phyloP scores from a whole-genome alignment of 495 filamentous ascomycete genomes.

The Aspergillus asperescens region DNA sequence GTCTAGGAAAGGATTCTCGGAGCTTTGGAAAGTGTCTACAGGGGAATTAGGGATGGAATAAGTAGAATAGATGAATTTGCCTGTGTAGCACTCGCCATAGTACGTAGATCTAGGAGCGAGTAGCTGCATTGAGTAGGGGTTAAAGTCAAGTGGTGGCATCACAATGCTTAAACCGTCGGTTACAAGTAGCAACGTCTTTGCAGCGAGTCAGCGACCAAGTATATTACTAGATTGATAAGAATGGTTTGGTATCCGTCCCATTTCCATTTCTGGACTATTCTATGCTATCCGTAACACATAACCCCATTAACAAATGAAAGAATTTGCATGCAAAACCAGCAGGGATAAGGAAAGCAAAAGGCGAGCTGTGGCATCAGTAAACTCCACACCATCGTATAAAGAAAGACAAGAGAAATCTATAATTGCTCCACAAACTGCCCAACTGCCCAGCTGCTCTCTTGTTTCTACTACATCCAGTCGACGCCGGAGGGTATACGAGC shows the following conservation, averaged over 20 bases:
- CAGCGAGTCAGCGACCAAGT: too few relatives aligned
- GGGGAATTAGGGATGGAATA: too few relatives aligned
- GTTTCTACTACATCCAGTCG: constrained; percentile 38
- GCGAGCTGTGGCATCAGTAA: constrained; percentile 23
- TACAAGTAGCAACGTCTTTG: too few relatives aligned
- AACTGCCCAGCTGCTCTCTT: constrained; percentile 42
- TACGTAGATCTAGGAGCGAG: too few relatives aligned
- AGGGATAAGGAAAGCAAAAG: constrained; percentile 23
- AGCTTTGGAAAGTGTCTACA: too few relatives aligned
- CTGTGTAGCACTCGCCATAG: too few relatives aligned
- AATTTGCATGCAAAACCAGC: constrained; percentile 23
- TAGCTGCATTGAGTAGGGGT: too few relatives aligned
- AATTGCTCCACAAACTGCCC: constrained; percentile 35
- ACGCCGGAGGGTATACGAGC: constrained; percentile 48
- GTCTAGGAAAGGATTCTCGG: too few relatives aligned
- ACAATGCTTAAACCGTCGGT: too few relatives aligned
- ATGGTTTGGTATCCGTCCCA: constrained; percentile 10
- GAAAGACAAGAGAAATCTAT: constrained; percentile 31
- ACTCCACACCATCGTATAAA: constrained; percentile 16
- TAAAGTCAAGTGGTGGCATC: too few relatives aligned
- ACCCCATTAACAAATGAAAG: constrained; percentile 21
- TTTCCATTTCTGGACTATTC: constrained; percentile 18
- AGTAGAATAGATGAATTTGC: too few relatives aligned
- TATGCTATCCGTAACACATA: constrained; percentile 33
- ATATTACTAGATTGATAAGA: too few relatives aligned